Evolutionary conservation across 345 rosid species (phyloP), one percentile per base, ranked within the genome.

Genomic region (Lepidium aucheri): DNA sequence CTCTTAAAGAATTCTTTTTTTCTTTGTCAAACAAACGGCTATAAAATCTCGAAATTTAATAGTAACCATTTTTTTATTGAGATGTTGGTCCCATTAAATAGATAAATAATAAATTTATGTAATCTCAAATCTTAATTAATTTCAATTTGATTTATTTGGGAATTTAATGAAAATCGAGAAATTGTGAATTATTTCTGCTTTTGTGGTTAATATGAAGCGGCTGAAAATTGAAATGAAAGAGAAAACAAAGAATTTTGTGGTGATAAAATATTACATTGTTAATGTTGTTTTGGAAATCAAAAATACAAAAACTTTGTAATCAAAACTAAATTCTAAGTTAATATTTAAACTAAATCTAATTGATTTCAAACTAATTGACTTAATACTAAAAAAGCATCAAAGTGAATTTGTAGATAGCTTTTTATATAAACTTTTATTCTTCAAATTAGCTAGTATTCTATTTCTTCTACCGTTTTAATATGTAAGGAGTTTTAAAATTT

Each of bases 21-120:
- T 47, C 26, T 47, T 14, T 11, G 15, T 54, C 5, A 54, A 15
- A 41, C n/a, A 54, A 54, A 54, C 60, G 60, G 60, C 60, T 54
- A 16, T 16, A 18, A 28, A 35, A 54, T 54, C 20, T 54, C 14
- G 60, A 35, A 54, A 17, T 54, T 54, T 54, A 54, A 26, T 33
- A 54, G 11, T 28, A 53, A 10, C n/a, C n/a, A n/a, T n/a, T 1
- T 9, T 35, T 35, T 17, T 17, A 43, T 17, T 54, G 16, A 17
- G 44, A 11, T 65, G 41, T 24, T 72, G 72, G 72, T 50, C 71
- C 76, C 2, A 24, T 66, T 2, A 40, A 57, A 56, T 8, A 41
- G 26, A 39, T n/a, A 9, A 12, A 9, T 0, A 17, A 39, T n/a
- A 9, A 12, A 9, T 0, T 14, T 14, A 3, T 16, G 18, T 5